Evolutionary conservation across 257 asterid genomes (phyloP).

Genomic region (Gentiana macrophylla): DNA sequence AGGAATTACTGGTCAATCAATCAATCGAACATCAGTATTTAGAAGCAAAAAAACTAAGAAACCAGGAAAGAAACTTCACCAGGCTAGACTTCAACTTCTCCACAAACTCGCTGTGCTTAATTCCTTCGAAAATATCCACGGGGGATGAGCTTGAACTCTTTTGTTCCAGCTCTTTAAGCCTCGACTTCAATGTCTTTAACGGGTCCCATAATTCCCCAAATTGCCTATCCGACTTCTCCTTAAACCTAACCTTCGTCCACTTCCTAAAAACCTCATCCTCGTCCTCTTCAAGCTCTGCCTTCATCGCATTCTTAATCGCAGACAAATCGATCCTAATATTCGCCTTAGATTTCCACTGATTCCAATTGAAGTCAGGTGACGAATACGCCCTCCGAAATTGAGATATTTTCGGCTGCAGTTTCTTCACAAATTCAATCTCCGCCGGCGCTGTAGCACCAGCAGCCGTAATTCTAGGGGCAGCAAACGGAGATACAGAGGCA

Average conservation of each 20-base stretch:
- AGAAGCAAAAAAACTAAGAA: background rate
- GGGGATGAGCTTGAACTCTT: slow-evolving; percentile 44
- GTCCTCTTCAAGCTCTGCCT: slow-evolving; percentile 61
- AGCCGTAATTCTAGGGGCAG: slow-evolving; percentile 64
- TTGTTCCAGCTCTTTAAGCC: slow-evolving; percentile 74
- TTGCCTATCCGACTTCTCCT: slow-evolving; percentile 51
- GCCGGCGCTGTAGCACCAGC: slow-evolving; percentile 65
- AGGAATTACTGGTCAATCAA: too few relatives aligned
- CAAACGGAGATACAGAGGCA: slow-evolving; percentile 64
- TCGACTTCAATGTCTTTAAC: slow-evolving; percentile 46
- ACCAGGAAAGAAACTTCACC: slow-evolving; percentile 31
- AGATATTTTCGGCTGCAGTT: slow-evolving; percentile 63
- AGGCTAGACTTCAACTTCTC: slow-evolving; percentile 85
- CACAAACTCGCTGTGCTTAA: slow-evolving; percentile 82
- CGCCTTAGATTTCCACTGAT: slow-evolving; percentile 40
- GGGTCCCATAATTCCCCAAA: slow-evolving; percentile 83
- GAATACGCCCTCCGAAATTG: slow-evolving; percentile 82
- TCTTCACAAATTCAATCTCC: slow-evolving; percentile 77
- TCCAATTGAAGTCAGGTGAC: slow-evolving; percentile 75
- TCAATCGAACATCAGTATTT: background rate
- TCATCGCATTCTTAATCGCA: slow-evolving; percentile 72
- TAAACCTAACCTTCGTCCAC: slow-evolving; percentile 48
- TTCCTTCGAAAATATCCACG: slow-evolving; percentile 63
- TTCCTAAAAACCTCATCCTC: slow-evolving; percentile 30
- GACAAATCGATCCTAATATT: slow-evolving; percentile 61